A percentile compares a stretch with the other conserved stretches of the same genome.
Evolutionary conservation across 73 alveolate genomes (phyloP).

Genomic region (Tetrahymena malaccensis): DNA sequence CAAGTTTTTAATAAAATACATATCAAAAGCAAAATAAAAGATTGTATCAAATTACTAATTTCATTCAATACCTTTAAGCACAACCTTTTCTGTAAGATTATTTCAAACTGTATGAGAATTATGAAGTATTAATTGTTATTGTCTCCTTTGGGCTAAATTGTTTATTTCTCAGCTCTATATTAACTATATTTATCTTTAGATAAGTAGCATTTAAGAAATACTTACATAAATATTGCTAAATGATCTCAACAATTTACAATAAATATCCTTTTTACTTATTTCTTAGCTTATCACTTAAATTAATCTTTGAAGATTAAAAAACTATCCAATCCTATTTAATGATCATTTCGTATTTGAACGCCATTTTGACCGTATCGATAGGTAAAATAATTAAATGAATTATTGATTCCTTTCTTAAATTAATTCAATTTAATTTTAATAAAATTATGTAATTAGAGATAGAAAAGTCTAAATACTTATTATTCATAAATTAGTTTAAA

Average conservation of each 20-base stretch:
- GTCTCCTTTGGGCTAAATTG: not conserved
- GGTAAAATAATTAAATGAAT: not conserved
- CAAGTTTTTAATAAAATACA: not conserved
- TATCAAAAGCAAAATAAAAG: not conserved
- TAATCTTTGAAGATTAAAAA: not conserved
- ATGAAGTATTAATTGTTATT: too few relatives aligned
- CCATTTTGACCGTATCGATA: not conserved
- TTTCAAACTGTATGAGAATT: not conserved
- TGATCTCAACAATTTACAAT: not conserved
- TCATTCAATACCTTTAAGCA: not conserved
- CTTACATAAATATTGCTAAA: not conserved
- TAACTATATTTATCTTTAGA: not conserved
- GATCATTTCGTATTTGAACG: not conserved
- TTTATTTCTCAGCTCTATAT: not conserved
- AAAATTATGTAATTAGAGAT: too few relatives aligned
- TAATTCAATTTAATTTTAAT: too few relatives aligned
- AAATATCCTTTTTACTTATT: not conserved
- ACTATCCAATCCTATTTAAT: not conserved
- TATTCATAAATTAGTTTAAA: too few relatives aligned
- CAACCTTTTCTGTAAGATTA: not conserved
- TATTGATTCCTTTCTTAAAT: not conserved
- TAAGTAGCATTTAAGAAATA: not conserved
- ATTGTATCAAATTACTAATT: not conserved
- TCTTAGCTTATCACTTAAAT: not conserved
- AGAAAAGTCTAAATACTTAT: too few relatives aligned